Evolutionary conservation across 805 yeast genomes (phyloP), one percentile per base, ranked within the genome.

Genomic region (Candida palmyrensis): DNA sequence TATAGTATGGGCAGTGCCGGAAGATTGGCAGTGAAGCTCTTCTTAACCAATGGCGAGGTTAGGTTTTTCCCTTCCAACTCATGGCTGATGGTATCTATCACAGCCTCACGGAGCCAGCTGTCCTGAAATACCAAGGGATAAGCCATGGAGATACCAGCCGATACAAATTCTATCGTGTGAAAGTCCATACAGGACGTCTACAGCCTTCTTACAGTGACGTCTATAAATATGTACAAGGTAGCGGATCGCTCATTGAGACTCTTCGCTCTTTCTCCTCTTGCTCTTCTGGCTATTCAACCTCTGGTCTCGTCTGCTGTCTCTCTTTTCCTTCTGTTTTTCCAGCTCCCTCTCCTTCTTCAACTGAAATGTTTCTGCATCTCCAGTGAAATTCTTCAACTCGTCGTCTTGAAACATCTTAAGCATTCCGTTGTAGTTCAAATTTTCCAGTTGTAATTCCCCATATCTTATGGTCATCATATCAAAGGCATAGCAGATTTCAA

Each of bases 401-500:
- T 47, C 55, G 5, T 41, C 45, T 12, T 45, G 47, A 26, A 57
- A 52, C 4, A 60, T 42, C 16, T 48, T 44, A 16, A 50, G 48
- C 30, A 66, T 49, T 2, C 51, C 40, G 6, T 46, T 49, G 20
- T 47, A 48, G n/a, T 44, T 38, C 8, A 36, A 32, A 37, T 45
- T 53, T 36, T 59, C 67, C 26, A 47, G 42, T n/a, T 40, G 48
- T 12, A 63, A 34, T 20, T 51, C 43, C 10, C 47, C 47, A 38
- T 51, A 49, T 18, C 59, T 43, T 5, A 63, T 44, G 21, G 48
- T 55, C 62, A 65, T 60, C 38, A 53, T 43, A 43, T 66, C 72
- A 38, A 55, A 62, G 1, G 69, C 71, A 43, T 55, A 65, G 29
- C 67, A 54, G 10, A 63, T 51, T 13, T 61, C 55, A 35, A 64